Evolutionary conservation across 1,139 yeast species (phyloP).

Genomic region (Debaryomyces singareniensis): DNA sequence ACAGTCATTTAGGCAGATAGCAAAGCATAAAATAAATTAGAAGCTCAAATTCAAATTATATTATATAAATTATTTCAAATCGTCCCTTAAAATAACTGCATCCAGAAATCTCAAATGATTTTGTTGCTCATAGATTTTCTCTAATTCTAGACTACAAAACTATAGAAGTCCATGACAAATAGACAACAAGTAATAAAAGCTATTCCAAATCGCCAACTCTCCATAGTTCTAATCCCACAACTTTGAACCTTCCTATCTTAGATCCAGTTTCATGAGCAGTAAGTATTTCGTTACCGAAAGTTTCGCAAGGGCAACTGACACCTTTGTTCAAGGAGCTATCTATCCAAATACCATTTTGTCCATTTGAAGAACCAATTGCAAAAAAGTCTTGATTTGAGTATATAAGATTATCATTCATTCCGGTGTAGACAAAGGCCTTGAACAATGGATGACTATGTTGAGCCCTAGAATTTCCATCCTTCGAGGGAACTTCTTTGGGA

Average conservation of each 20-base stretch:
- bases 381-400: constrained; percentile 75
- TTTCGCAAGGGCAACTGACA: constrained; percentile 68
- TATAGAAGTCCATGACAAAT: not conserved
- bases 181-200: constrained; percentile 5
- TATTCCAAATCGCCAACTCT: constrained; percentile 43
- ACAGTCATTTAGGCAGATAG: too few relatives aligned
- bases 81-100: not conserved
- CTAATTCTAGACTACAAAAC: not conserved
- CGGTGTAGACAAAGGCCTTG: constrained; percentile 85
- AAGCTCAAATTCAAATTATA: not conserved
- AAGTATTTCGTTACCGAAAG: constrained; percentile 86
- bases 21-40: not conserved
- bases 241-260: constrained; percentile 51
- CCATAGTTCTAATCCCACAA: constrained; percentile 85
- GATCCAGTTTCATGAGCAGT: constrained; percentile 35
- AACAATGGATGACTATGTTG: constrained; percentile 20
- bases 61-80: not conserved
- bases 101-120: constrained; percentile 1
- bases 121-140: constrained; percentile 1
- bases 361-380: constrained; percentile 85
- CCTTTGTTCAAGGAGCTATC: constrained; percentile 72
- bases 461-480: constrained; percentile 1
- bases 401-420: constrained; percentile 77
- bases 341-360: constrained; percentile 89
- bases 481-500: not conserved